Percentiles rank a stretch among this genome's conserved stretches.
Conservation (phyloP, 139 green algal genomes). For the Ulvella scutata region DNA sequence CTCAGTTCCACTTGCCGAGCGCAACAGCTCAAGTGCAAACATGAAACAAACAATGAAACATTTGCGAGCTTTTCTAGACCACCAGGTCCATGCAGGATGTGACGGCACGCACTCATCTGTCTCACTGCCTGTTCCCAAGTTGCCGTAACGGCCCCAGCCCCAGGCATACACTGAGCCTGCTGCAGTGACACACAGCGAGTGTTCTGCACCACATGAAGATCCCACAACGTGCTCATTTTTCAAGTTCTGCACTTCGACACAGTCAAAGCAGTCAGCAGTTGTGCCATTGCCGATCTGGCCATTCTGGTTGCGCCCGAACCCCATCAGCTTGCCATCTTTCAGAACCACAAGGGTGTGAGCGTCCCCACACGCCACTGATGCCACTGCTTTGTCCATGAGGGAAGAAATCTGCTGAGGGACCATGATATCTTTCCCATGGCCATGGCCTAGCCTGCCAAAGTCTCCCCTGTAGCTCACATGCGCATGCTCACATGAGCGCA, state of each 20-base stretch:
- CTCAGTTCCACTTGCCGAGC: too few relatives aligned
- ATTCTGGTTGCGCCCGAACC: constrained; percentile 65
- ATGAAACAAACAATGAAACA: too few relatives aligned
- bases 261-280: background rate
- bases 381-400: constrained; percentile 26
- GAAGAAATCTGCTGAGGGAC: constrained; percentile 43
- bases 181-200: constrained; percentile 32
- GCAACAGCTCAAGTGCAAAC: too few relatives aligned
- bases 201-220: constrained; percentile 56
- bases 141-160: constrained; percentile 77
- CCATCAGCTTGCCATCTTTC: constrained; percentile 32
- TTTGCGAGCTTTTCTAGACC: too few relatives aligned
- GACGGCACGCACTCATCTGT: constrained; percentile 28
- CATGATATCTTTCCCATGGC: constrained; percentile 58
- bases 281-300: constrained; percentile 56
- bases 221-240: background rate
- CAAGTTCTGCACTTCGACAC: background rate
- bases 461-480: constrained; percentile 56
- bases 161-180: constrained; percentile 45
- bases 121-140: constrained; percentile 59
- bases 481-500: too few relatives aligned
- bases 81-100: too few relatives aligned
- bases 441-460: constrained; percentile 76
- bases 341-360: constrained; percentile 67
- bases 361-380: constrained; percentile 64